Evolutionary conservation across 192 early-diverging fungal species (phyloP), one percentile per base, ranked within the genome.

Genomic region (Diversispora epigaea): DNA sequence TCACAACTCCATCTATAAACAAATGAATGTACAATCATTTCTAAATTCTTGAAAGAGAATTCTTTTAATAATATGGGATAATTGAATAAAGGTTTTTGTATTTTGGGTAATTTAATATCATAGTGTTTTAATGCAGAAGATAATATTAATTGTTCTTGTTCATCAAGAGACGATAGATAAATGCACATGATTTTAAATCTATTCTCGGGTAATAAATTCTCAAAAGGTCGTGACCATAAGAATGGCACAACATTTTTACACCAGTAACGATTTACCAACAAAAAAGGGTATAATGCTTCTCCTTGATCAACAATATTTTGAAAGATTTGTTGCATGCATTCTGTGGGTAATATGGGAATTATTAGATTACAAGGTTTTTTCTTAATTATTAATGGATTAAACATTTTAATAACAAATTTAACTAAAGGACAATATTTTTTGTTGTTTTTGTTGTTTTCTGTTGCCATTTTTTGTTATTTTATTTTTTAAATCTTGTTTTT

Each of bases 281-380:
- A 54, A 0, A 17, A 54, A 17, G 50, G 50, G 50, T 54, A 17
- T 17, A 54, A 54, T 17, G 50, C 50, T 54, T 54, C 50, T 54
- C 50, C 50, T 54, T 54, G 50, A 54, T 54, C 50, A 54, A 54
- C 50, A 4, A 54, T 11, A 4, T 54, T 54, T 11, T 54, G 50
- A 54, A 54, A 54, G 12, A 54, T 54, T 54, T 54, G 50, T 11
- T 54, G n/a, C 50, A 54, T 54, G n/a, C 50, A 54, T 54, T 54
- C 50, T 11, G 50, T 11, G 14, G 50, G 50, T 4, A 54, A 17
- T 4, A 17, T 54, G 12, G 50, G 50, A 17, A 54, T 17, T 14
- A 54, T 11, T 54, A 54, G 14, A 32, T 32, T 32, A 32, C 25
- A 32, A 32, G 25, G 25, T 17, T 11, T 11, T 54, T 54, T 54